phyloP scores from a whole-genome alignment of 129 eudicot species.

The Pittosporum tobira region DNA sequence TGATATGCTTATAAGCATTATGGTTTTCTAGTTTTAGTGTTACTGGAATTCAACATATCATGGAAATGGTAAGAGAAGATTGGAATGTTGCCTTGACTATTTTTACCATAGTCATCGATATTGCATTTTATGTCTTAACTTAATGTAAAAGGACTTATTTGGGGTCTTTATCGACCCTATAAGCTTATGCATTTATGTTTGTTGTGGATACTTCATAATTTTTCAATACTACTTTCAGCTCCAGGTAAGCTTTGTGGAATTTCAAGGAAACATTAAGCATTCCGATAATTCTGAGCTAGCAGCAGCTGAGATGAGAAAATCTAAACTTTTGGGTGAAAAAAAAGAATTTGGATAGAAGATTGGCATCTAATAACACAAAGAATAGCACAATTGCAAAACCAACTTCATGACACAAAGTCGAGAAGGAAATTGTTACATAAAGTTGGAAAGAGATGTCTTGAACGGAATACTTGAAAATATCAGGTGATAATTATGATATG shows the following conservation, averaged over 20 bases:
- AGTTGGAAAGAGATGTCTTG: conserved; percentile 2
- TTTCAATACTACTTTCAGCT: conserved; percentile 25
- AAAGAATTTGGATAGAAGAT: conserved; percentile 24
- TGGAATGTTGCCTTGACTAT: neutral
- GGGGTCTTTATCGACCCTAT: conserved; percentile 1
- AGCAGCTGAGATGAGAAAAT: conserved; percentile 49
- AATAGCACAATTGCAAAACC: conserved; percentile 42
- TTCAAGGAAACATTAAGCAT: conserved; percentile 29
- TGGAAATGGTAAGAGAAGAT: neutral
- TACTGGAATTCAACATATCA: neutral
- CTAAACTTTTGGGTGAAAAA: conserved; percentile 39
- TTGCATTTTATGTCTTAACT: neutral
- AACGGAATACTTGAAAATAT: neutral
- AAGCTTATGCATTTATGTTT: neutral
- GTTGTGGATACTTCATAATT: neutral
- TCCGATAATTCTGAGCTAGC: conserved; percentile 30
- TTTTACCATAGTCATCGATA: neutral
- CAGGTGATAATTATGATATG: no score
- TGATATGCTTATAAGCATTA: neutral
- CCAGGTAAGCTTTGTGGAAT: conserved; percentile 30
- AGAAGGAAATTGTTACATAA: conserved; percentile 9
- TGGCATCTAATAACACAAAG: conserved; percentile 39
- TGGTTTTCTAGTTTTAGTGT: neutral
- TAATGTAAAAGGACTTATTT: neutral
- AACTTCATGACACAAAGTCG: conserved; percentile 30